Evolutionary conservation across 2,329 filamentous ascomycete species (phyloP), one percentile per base, ranked within the genome.

Genomic region (Triangularia setosa): DNA sequence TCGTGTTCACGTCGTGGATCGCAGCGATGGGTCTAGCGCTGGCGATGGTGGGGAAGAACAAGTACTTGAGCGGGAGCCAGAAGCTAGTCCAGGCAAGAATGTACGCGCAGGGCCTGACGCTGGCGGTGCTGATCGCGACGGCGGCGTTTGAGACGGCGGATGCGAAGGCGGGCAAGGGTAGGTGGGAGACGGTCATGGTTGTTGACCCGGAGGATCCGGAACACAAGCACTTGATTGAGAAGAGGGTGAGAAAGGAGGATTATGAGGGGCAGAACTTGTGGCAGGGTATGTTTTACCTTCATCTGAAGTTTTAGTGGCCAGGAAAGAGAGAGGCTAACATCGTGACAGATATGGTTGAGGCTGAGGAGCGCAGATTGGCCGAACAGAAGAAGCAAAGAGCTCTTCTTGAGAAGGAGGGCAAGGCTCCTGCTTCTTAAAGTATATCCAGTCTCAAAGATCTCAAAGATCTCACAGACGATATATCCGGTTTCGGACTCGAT

Each of bases 81-180:
- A 97, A 97, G 83, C 80, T 97, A 23, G 93, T 97, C 16, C 93
- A 97, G 83, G 93, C 93, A 24, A 89, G 93, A 85, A 90, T 97
- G 69, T 97, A 97, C 78, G 93, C 93, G 3, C 93, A 97, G 81
- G 92, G 91, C 5, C 80, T 96, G 71, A 96, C 93, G 4, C 81
- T 97, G 56, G 90, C 89, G 68, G 92, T 97, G 60, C 82, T 97
- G 63, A 85, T 96, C 73, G 87, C 91, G 63, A 90, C 88, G 30
- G 92, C 94, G 56, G 90, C 87, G 11, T 90, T 97, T 72, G 93
- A 97, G 86, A 83, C 85, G 68, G 79, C 78, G 61, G 95, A 99
- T 77, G 90, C 90, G 69, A 88, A 87, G 74, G 85, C 85, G 74
- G 92, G 92, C 58, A 84, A 84, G 73, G 90, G 89, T 68, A 84